A percentile compares a stretch with the other conserved stretches of the same genome.
These are phyloP conservation scores for Amaranthus tricolor DNA, from an alignment of 179 eudicot species.

Conservation along the genomic window DNA sequence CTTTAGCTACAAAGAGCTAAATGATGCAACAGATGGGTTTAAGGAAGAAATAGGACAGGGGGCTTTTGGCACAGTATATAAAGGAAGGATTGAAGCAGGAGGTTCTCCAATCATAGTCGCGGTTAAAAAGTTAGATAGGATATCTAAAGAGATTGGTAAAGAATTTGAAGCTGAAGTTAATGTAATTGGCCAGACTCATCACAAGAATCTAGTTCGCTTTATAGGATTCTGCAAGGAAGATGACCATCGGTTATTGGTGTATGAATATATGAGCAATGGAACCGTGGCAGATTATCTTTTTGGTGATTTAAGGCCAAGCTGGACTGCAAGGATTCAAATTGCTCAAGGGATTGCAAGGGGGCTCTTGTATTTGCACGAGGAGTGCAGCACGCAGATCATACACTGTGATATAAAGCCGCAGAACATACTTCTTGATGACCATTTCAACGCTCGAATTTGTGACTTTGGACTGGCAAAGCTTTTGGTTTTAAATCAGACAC, in stretches of 20 bases:
- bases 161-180: constrained; percentile 42
- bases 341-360: constrained; percentile 39
- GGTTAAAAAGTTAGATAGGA: constrained; percentile 33
- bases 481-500: constrained; percentile 33
- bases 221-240: constrained; percentile 43
- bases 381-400: constrained; percentile 44
- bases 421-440: constrained; percentile 43
- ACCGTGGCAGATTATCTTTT: constrained; percentile 38
- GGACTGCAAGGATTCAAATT: constrained; percentile 31
- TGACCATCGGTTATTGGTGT: constrained; percentile 38
- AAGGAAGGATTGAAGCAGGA: constrained; percentile 16
- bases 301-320: constrained; percentile 25
- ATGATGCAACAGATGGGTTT: constrained; percentile 34
- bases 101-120: constrained; percentile 12
- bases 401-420: constrained; percentile 61
- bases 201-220: constrained; percentile 43
- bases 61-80: constrained; percentile 36
- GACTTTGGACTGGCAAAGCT: constrained; percentile 55
- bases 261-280: constrained; percentile 45
- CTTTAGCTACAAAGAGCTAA: constrained; percentile 32
- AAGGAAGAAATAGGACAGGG: constrained; percentile 36
- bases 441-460: constrained; percentile 29
- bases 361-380: constrained; percentile 44
- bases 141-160: constrained; percentile 21
- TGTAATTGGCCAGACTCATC: constrained; percentile 48